Evolutionary conservation across 1,284 basidiomycete species (phyloP).

Genomic region (Puccinia coronata): DNA sequence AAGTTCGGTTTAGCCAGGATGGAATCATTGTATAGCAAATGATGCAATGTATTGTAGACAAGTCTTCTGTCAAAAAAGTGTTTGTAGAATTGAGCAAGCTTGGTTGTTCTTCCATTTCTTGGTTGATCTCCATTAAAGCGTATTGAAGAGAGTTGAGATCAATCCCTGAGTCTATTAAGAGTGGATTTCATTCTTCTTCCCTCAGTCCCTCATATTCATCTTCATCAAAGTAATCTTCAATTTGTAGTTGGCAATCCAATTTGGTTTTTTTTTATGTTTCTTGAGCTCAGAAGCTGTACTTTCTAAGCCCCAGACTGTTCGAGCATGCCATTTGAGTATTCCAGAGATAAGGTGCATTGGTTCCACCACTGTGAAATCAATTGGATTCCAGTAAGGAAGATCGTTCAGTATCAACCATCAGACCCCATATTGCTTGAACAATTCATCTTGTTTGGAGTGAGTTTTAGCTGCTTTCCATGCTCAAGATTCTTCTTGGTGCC

Average conservation of each 20-base stretch:
- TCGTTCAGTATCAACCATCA: slow-evolving; percentile 31
- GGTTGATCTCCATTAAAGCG: slow-evolving; percentile 17
- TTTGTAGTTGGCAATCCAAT: background rate
- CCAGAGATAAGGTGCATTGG: slow-evolving; percentile 40
- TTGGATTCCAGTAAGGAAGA: slow-evolving; percentile 38
- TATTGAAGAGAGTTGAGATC: slow-evolving; percentile 25
- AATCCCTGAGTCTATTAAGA: background rate
- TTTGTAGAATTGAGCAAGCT: background rate
- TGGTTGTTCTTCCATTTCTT: background rate
- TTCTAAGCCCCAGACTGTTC: slow-evolving; percentile 18
- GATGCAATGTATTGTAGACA: background rate
- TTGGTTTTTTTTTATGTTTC: background rate
- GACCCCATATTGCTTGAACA: slow-evolving; percentile 13
- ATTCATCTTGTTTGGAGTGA: slow-evolving; percentile 5
- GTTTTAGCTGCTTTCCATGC: slow-evolving; percentile 34
- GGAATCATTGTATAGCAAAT: slow-evolving; percentile 1
- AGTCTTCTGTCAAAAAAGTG: slow-evolving; percentile 9
- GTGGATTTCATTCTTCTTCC: background rate
- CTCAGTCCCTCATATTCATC: slow-evolving; percentile 19
- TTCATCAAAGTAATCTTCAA: slow-evolving; percentile 32
- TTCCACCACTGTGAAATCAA: slow-evolving; percentile 31
- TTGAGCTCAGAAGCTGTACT: slow-evolving; percentile 9
- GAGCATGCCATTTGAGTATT: slow-evolving; percentile 28
- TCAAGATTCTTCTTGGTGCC: slow-evolving; percentile 27
- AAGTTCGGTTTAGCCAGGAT: slow-evolving; percentile 33